phyloP scores from a whole-genome alignment of 1,139 yeast genomes.

The Scheffersomyces quercinus region DNA sequence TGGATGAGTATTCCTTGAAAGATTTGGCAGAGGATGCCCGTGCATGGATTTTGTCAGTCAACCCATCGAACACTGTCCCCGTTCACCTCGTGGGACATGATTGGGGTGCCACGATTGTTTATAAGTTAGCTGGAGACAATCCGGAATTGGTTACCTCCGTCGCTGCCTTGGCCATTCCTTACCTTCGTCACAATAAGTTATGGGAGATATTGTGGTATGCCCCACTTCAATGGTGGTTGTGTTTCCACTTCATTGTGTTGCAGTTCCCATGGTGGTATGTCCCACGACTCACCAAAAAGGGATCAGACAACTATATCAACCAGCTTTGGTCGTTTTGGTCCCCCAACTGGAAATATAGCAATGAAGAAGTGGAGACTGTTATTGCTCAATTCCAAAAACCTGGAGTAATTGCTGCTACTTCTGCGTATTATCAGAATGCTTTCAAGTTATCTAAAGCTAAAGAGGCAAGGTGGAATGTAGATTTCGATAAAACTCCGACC shows the following conservation, averaged over 20 bases:
- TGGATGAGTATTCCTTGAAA: constrained; percentile 25
- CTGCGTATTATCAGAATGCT: constrained; percentile 44
- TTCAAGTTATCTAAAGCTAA: constrained; percentile 24
- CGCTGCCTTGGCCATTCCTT: constrained; percentile 44
- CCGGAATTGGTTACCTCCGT: constrained; percentile 39
- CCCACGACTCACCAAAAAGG: constrained; percentile 17
- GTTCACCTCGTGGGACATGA: constrained; percentile 48
- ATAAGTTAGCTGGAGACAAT: constrained; percentile 34
- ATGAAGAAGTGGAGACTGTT: constrained; percentile 29
- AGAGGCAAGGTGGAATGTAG: constrained; percentile 30
- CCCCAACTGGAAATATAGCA: constrained; percentile 36
- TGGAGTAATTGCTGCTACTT: constrained; percentile 36
- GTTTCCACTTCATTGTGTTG: constrained; percentile 45
- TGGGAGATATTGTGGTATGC: constrained; percentile 31
- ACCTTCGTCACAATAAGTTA: constrained; percentile 25
- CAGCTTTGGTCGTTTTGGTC: constrained; percentile 44
- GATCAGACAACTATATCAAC: constrained; percentile 29
- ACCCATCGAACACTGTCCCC: constrained; percentile 21
- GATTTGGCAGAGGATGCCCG: constrained; percentile 38
- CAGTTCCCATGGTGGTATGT: constrained; percentile 30
- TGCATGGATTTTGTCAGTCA: constrained; percentile 32
- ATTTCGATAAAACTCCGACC: constrained; percentile 41
- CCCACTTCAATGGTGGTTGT: constrained; percentile 38
- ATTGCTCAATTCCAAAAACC: constrained; percentile 25
- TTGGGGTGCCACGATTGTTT: constrained; percentile 47